Conservation (phyloP, 2,329 filamentous ascomycete species). For the Colletotrichum sp. region DNA sequence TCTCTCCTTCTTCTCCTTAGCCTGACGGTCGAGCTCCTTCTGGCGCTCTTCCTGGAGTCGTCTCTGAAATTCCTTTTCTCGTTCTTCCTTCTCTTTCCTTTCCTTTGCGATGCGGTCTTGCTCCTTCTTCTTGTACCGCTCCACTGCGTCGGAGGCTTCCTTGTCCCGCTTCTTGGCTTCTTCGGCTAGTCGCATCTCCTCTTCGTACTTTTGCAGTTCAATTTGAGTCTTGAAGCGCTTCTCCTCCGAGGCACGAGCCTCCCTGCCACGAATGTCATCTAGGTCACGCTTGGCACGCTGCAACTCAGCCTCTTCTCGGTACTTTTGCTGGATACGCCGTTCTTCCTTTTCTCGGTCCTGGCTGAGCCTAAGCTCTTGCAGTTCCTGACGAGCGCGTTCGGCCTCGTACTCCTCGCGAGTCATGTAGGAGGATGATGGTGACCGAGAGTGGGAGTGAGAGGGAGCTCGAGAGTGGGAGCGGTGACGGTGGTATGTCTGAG, state of each 20-base stretch:
- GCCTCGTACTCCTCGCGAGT: constrained; percentile 48
- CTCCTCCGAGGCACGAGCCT: constrained; percentile 54
- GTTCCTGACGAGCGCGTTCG: constrained; percentile 44
- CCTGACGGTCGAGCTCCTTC: constrained; percentile 51
- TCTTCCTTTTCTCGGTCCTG: constrained; percentile 45
- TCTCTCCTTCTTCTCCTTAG: constrained; percentile 52
- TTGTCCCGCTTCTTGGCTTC: constrained; percentile 50
- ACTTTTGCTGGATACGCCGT: constrained; percentile 43
- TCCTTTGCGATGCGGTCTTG: constrained; percentile 52
- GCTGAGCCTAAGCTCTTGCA: constrained; percentile 50
- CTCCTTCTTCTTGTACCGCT: constrained; percentile 56
- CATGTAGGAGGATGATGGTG: constrained; percentile 42
- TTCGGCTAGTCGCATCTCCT: constrained; percentile 49
- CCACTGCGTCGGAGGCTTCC: constrained; percentile 54
- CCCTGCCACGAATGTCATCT: constrained; percentile 48
- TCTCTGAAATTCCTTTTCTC: constrained; percentile 59
- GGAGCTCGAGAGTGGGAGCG: constrained; percentile 30
- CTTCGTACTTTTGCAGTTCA: constrained; percentile 52
- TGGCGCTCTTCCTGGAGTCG: constrained; percentile 57
- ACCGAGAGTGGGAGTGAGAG: constrained; percentile 30
- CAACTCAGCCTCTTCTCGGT: constrained; percentile 54
- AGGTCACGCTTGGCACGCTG: constrained; percentile 54
- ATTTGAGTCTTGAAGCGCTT: constrained; percentile 58
- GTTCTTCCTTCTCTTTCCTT: constrained; percentile 51
- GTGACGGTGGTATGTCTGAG: constrained; percentile 31